phyloP scores from a whole-genome alignment of 75 land plant genomes.

The Pinus tabuliformis region DNA sequence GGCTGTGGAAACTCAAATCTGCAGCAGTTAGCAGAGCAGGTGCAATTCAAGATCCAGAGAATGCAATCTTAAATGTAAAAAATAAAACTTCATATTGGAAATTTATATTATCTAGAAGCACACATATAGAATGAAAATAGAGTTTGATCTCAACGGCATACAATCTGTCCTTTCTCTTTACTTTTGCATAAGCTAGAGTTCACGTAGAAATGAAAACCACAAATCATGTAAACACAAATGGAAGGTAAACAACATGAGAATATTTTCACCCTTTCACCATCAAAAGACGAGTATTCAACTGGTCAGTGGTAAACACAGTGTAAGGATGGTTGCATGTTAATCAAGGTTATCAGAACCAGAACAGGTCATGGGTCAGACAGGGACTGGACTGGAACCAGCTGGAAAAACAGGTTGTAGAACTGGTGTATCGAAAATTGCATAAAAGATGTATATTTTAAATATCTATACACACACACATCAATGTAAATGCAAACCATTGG shows the following conservation, averaged over 20 bases:
- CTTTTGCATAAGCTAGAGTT: neutral
- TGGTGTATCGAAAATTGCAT: too few relatives aligned
- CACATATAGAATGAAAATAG: neutral
- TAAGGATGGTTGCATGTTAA: neutral
- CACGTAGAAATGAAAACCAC: neutral
- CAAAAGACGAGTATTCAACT: neutral
- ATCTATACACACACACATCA: too few relatives aligned
- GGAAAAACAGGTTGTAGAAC: too few relatives aligned
- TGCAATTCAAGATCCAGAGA: neutral
- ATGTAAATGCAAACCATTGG: too few relatives aligned
- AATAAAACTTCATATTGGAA: neutral
- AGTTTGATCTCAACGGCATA: neutral
- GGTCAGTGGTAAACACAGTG: neutral
- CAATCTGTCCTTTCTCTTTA: neutral
- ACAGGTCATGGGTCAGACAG: too few relatives aligned
- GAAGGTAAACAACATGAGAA: neutral
- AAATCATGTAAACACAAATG: neutral
- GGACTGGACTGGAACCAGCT: too few relatives aligned
- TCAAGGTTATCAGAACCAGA: neutral
- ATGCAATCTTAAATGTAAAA: neutral
- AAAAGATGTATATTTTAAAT: too few relatives aligned
- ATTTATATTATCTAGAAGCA: neutral
- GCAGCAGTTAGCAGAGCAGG: slow-evolving; percentile 1
- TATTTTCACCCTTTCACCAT: neutral
- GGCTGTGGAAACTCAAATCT: slow-evolving; percentile 99